Conservation (phyloP, 192 early-diverging fungal genomes). For the Dispira simplex region DNA sequence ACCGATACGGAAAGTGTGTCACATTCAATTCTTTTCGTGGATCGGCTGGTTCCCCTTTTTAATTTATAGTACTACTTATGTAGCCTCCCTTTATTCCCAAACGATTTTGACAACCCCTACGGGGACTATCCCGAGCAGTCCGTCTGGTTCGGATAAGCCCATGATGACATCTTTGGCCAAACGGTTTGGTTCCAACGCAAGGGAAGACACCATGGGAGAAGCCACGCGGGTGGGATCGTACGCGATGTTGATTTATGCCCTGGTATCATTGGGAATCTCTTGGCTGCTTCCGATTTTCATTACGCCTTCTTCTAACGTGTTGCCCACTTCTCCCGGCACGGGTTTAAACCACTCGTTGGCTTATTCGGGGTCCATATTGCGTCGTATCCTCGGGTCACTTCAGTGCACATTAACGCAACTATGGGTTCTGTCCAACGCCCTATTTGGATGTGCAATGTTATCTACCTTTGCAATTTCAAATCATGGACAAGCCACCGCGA, state of each 20-base stretch:
- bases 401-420: constrained; percentile 26
- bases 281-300: constrained; percentile 17
- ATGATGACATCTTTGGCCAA: no score
- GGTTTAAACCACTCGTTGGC: background rate
- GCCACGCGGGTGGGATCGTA: constrained; percentile 71
- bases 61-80: constrained; percentile 58
- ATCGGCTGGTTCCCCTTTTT: constrained; percentile 94
- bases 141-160: no score
- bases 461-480: constrained; percentile 40
- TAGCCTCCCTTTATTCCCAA: constrained; percentile 20
- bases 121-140: no score
- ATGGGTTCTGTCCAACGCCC: constrained; percentile 51
- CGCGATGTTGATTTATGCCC: constrained; percentile 63
- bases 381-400: constrained; percentile 14
- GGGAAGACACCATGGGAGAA: constrained; percentile 20
- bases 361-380: background rate
- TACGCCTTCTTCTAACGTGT: constrained; percentile 6
- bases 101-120: background rate
- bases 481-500: constrained; percentile 36
- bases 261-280: constrained; percentile 42
- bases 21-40: constrained; percentile 89
- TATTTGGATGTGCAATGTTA: constrained; percentile 54
- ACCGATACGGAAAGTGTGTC: constrained; percentile 58
- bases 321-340: background rate
- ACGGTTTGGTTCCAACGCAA: constrained; percentile 4